Percentiles rank a stretch among this genome's conserved stretches.
Evolutionary conservation across 108 stramenopile species (phyloP).

Genomic region (Aurantiochytrium sp.): DNA sequence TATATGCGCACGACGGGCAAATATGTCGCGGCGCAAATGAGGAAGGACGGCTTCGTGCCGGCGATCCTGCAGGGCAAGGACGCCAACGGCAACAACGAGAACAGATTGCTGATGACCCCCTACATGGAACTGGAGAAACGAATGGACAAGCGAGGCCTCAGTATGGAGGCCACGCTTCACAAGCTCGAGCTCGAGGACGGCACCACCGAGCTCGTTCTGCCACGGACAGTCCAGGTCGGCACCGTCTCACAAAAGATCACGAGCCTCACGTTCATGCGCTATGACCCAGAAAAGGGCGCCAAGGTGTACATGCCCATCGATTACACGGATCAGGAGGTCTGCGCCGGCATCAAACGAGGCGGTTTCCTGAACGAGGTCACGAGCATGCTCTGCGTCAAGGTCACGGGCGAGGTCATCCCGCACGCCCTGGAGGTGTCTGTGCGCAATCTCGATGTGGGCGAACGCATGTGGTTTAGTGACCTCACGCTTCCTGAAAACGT

Average conservation of each 20-base stretch:
- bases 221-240: background rate
- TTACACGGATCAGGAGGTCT: background rate
- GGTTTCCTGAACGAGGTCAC: background rate
- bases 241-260: background rate
- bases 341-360: background rate
- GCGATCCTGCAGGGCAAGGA: background rate
- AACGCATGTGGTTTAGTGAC: background rate
- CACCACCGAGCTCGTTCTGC: background rate
- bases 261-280: background rate
- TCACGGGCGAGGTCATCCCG: background rate
- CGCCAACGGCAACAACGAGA: background rate
- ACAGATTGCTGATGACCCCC: background rate
- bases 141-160: background rate
- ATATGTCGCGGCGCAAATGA: background rate
- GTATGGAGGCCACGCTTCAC: background rate
- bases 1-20: background rate
- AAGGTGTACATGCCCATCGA: background rate
- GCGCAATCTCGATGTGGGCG: background rate
- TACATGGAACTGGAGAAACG: background rate
- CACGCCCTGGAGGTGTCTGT: background rate
- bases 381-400: background rate
- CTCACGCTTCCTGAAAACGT: background rate
- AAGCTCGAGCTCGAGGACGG: constrained; percentile 5
- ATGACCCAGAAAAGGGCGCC: background rate
- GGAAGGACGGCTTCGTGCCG: background rate